Conservation (phyloP, 192 early-diverging fungal species). For the Coemansia sp. region DNA sequence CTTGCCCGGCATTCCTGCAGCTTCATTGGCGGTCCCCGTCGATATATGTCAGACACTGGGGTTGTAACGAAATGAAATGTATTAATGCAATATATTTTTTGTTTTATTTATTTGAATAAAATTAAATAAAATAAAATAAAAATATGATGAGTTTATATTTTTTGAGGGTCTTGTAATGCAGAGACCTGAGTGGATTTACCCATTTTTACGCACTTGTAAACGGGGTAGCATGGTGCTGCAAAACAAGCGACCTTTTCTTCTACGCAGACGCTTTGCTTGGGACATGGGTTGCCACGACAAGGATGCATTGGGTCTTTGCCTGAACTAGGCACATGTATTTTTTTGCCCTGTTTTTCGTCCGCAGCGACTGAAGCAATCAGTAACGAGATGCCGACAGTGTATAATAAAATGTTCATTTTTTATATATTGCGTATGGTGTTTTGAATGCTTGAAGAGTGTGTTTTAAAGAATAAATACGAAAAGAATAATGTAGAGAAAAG, state of each 20-base stretch:
- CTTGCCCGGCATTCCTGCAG: not conserved
- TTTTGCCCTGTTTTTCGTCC: slow-evolving; percentile 11
- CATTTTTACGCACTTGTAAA: slow-evolving; percentile 7
- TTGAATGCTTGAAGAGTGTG: no score
- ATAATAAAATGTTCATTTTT: not conserved
- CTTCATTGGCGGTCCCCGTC: slow-evolving; percentile 1
- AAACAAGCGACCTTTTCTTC: slow-evolving; percentile 18
- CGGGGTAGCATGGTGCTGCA: slow-evolving; percentile 23
- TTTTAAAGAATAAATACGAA: not conserved
- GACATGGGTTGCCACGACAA: slow-evolving; percentile 13
- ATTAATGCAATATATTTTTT: not conserved
- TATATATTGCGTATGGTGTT: not conserved
- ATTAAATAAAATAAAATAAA: not conserved
- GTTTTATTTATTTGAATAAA: not conserved
- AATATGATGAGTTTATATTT: not conserved
- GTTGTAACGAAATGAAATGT: not conserved
- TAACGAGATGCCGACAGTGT: not conserved
- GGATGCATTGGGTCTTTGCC: slow-evolving; percentile 11
- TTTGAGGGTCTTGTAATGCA: not conserved
- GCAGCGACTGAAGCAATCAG: not conserved
- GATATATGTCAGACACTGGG: slow-evolving; percentile 30
- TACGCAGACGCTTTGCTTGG: slow-evolving; percentile 4
- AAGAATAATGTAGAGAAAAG: not conserved
- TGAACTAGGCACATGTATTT: slow-evolving; percentile 11
- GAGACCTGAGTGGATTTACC: slow-evolving; percentile 8